Evolutionary conservation across 2,329 filamentous ascomycete genomes (phyloP).

Genomic region (Fusarium dimerum): DNA sequence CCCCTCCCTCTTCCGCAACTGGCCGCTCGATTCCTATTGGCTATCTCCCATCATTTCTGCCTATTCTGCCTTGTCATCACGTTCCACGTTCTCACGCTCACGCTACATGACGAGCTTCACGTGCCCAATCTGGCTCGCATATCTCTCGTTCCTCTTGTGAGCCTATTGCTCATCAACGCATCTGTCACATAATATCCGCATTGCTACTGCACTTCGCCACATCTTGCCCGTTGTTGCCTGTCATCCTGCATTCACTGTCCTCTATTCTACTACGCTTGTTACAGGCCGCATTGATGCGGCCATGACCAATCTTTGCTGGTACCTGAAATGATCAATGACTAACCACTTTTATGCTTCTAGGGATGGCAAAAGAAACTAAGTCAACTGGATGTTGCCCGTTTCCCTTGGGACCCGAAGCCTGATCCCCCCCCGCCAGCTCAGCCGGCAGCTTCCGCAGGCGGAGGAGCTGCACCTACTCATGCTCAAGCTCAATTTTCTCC

Average conservation of each 20-base stretch:
- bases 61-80: no score
- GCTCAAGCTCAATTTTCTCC: constrained; percentile 35
- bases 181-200: not conserved
- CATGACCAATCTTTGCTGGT: no score
- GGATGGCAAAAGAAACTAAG: constrained; percentile 94
- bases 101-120: no score
- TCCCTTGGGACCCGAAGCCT: constrained; percentile 93
- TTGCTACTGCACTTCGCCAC: constrained; percentile 1
- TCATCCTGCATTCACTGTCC: not conserved
- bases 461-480: constrained; percentile 25
- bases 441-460: constrained; percentile 30
- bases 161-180: no score
- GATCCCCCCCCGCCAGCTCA: constrained; percentile 51
- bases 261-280: not conserved
- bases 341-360: constrained; percentile 48
- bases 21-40: constrained; percentile 23
- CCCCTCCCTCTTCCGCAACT: constrained; percentile 15
- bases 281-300: not conserved
- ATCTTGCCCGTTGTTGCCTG: not conserved
- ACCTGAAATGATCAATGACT: constrained; percentile 11
- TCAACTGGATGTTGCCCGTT: constrained; percentile 78
- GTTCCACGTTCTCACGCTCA: no score
- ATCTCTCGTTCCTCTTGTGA: not conserved
- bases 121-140: no score
- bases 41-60: not conserved